Base-by-base conservation (phyloP, 2,329 filamentous ascomycete genomes). In the Alternaria gansuensis region DNA sequence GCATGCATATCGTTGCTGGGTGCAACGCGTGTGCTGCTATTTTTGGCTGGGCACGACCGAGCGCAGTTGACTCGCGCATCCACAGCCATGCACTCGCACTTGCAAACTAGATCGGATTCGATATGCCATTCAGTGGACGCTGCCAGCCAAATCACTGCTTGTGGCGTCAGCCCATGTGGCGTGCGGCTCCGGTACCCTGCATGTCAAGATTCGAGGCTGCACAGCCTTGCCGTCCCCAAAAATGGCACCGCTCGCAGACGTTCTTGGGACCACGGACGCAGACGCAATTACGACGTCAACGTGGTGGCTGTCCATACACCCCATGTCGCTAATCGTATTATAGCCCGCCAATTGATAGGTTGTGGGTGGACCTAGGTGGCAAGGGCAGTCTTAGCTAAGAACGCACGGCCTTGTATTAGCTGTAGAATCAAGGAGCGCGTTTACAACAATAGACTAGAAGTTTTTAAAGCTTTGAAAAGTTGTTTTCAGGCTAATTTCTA, bases 161-260 rank as follows among this genome's bases (percentile, higher is more conserved):
- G 37, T 28, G 8, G 33, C 10, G 31, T 33, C 4, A n/a, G 43
- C 60, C 60, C 60, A 57, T 60, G 57, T 67, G 66, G 59, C 64
- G 63, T 65, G 52, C 53, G 56, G 63, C 54, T 60, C 56, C 26
- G 43, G 36, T n/a, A 41, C 57, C 53, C 55, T 57, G 54, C 48
- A 24, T 23, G 7, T 29, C 43, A 49, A 40, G 21, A 34, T 48
- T 24, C 14, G 23, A 34, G 44, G 46, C 17, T 28, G 46, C 40
- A 55, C 50, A 59, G 62, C 62, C 60, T 63, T 54, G 59, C 54
- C 37, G 36, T 61, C 37, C 7, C 60, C 57, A 62, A 56, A 54
- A 48, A 60, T 63, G 52, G 54, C 45, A 39, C 31, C 31, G 44
- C 44, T 48, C 21, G 44, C 44, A 36, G 31, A 14, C 14, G 44